Percentiles rank a stretch among this genome's conserved stretches.
phyloP scores from a whole-genome alignment of 1,284 basidiomycete genomes.

The Taiwanofungus camphoratus region DNA sequence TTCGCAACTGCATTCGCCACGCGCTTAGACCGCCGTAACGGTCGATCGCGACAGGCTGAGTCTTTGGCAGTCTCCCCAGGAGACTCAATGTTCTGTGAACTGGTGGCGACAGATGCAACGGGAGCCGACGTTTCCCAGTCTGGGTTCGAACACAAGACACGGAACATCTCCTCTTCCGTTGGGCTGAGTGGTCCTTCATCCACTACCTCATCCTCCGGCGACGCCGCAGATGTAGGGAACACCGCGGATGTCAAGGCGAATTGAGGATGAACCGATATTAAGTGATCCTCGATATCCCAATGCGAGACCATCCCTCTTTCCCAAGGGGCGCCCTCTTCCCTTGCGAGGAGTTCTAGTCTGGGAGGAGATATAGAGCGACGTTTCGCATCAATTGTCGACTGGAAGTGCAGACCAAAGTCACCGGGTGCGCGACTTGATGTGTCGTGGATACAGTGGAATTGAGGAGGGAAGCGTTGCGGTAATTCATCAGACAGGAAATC shows the following conservation, averaged over 20 bases:
- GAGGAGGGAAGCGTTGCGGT: slow-evolving; percentile 52
- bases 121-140: slow-evolving; percentile 42
- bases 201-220: slow-evolving; percentile 17
- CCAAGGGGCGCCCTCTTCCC: slow-evolving; percentile 22
- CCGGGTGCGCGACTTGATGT: slow-evolving; percentile 38
- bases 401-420: slow-evolving; percentile 54
- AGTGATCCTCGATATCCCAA: slow-evolving; percentile 25
- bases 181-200: slow-evolving; percentile 52
- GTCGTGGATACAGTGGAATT: slow-evolving; percentile 47
- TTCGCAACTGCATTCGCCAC: slow-evolving; percentile 53
- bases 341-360: slow-evolving; percentile 21
- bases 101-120: slow-evolving; percentile 4
- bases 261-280: slow-evolving; percentile 24
- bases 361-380: slow-evolving; percentile 22
- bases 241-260: slow-evolving; percentile 26
- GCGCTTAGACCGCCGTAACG: slow-evolving; percentile 59
- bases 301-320: slow-evolving; percentile 20
- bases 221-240: slow-evolving; percentile 15
- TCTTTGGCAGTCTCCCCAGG: slow-evolving; percentile 8
- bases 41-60: slow-evolving; percentile 17
- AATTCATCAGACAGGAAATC: slow-evolving; percentile 56
- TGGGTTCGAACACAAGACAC: slow-evolving; percentile 48
- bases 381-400: slow-evolving; percentile 40
- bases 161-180: slow-evolving; percentile 68
- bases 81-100: slow-evolving; percentile 6